Percentiles rank a stretch among this genome's conserved stretches.
phyloP scores from a whole-genome alignment of 2,329 filamentous ascomycete species.

The Arthrobotrys iridis region DNA sequence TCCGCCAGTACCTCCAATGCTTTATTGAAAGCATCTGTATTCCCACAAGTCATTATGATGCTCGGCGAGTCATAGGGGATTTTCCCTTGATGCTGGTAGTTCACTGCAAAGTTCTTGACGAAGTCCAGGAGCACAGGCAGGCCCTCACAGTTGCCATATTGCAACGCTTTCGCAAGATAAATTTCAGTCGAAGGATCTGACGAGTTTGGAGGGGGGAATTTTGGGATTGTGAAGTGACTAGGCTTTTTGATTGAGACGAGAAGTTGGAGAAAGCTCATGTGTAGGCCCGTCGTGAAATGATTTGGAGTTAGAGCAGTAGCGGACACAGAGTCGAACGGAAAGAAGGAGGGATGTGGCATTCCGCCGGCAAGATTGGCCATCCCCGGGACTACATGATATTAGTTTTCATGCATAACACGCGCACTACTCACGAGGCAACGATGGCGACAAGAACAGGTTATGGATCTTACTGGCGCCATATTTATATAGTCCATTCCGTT shows the following conservation, averaged over 20 bases:
- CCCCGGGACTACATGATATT: slow-evolving; percentile 65
- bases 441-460: neutral
- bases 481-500: slow-evolving; percentile 84
- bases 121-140: slow-evolving; percentile 82
- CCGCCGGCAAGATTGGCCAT: slow-evolving; percentile 73
- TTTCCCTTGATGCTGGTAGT: slow-evolving; percentile 80
- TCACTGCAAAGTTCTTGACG: slow-evolving; percentile 78
- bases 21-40: slow-evolving; percentile 87
- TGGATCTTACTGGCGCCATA: slow-evolving; percentile 68
- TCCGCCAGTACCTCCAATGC: slow-evolving; percentile 78
- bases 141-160: slow-evolving; percentile 85
- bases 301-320: slow-evolving; percentile 78
- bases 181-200: slow-evolving; percentile 74
- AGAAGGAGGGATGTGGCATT: slow-evolving; percentile 81
- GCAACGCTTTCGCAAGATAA: slow-evolving; percentile 73
- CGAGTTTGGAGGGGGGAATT: slow-evolving; percentile 66
- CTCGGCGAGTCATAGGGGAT: slow-evolving; percentile 66
- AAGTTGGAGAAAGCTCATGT: slow-evolving; percentile 58
- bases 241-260: slow-evolving; percentile 58
- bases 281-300: slow-evolving; percentile 67
- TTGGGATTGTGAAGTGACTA: slow-evolving; percentile 77
- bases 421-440: too few relatives aligned
- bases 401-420: slow-evolving; percentile 64
- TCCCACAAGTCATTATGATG: slow-evolving; percentile 80
- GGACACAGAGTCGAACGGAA: slow-evolving; percentile 91